Evolutionary conservation across 495 filamentous ascomycete species (phyloP).

Genomic region (Pseudomonodictys pantanalensis): DNA sequence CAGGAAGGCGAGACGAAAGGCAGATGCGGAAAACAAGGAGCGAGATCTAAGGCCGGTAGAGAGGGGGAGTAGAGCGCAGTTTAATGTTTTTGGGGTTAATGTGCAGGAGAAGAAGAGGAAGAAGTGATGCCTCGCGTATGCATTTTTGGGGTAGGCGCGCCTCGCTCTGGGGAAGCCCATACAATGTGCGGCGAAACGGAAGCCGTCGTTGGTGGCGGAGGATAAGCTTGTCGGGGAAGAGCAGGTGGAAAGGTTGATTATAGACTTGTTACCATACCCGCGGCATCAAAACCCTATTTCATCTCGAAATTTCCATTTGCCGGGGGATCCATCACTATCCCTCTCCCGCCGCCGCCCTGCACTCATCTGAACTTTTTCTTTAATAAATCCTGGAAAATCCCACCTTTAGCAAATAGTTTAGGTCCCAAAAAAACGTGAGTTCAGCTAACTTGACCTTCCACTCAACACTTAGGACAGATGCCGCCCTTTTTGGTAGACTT

Average conservation of each 20-base stretch:
- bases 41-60: constrained; percentile 7
- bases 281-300: background rate
- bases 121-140: no score
- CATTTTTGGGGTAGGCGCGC: no score
- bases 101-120: constrained; percentile 9
- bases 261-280: background rate
- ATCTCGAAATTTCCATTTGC: background rate
- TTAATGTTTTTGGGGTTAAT: constrained; percentile 12
- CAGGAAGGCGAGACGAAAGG: constrained; percentile 5
- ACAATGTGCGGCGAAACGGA: background rate
- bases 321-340: background rate
- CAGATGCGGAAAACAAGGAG: background rate
- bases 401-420: background rate
- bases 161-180: no score
- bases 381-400: background rate
- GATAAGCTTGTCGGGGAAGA: background rate
- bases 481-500: background rate
- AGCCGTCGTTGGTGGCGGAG: background rate
- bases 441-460: background rate
- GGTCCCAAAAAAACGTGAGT: background rate
- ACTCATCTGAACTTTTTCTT: background rate
- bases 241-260: background rate
- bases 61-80: constrained; percentile 8
- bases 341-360: background rate
- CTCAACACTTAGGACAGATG: background rate